These are phyloP conservation scores for Ophiostoma fasciatum DNA, from an alignment of 2,329 filamentous ascomycete genomes.

Conservation along the genomic window DNA sequence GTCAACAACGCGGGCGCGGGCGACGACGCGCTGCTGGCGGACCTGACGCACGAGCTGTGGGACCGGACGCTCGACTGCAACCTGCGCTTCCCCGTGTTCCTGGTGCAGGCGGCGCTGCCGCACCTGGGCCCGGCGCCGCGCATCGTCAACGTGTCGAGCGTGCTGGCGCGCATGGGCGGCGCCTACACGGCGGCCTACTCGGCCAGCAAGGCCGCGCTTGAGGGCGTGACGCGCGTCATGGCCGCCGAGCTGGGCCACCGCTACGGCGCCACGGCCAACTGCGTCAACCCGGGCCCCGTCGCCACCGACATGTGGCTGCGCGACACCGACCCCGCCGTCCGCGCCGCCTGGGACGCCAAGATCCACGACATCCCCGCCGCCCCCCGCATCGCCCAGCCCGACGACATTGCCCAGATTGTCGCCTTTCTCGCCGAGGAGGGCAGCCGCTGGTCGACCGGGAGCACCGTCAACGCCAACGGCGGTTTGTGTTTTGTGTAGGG, in stretches of 20 bases:
- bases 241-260: conserved; percentile 39
- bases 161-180: conserved; percentile 26
- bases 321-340: conserved; percentile 24
- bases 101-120: conserved; percentile 37
- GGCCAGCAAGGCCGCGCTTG: conserved; percentile 30
- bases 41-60: conserved; percentile 34
- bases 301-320: conserved; percentile 33
- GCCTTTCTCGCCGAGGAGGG: conserved; percentile 36
- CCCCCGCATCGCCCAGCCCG: conserved; percentile 32
- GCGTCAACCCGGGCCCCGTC: conserved; percentile 43
- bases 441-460: conserved; percentile 36
- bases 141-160: conserved; percentile 44
- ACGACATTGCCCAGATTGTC: conserved; percentile 42
- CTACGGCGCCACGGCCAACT: conserved; percentile 42
- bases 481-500: conserved; percentile 17
- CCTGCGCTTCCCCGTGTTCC: conserved; percentile 36
- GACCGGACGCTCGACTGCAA: conserved; percentile 40
- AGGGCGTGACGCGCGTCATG: conserved; percentile 42
- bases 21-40: conserved; percentile 19
- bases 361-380: conserved; percentile 38
- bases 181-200: conserved; percentile 1
- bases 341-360: conserved; percentile 32
- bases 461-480: conserved; percentile 40
- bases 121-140: conserved; percentile 29
- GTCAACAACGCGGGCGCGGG: conserved; percentile 17